These are phyloP conservation scores for Monosporozyma yasuniensis DNA, from an alignment of 805 yeast genomes.

Conservation along the genomic window DNA sequence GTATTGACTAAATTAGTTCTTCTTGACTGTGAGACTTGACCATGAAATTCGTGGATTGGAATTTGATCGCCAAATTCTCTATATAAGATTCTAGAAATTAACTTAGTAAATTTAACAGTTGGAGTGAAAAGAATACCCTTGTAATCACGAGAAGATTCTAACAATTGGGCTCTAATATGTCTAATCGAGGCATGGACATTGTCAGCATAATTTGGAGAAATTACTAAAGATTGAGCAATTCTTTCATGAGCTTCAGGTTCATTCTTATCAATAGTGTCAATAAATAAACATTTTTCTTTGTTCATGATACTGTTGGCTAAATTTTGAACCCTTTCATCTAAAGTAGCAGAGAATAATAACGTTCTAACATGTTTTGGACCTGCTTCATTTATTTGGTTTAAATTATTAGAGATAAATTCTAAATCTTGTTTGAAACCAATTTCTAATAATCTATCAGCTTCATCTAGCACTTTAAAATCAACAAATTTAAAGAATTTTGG, in stretches of 20 bases:
- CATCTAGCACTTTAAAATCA: slow-evolving; percentile 69
- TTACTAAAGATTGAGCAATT: slow-evolving; percentile 57
- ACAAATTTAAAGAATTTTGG: slow-evolving; percentile 42
- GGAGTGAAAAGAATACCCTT: slow-evolving; percentile 81
- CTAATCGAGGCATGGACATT: slow-evolving; percentile 50
- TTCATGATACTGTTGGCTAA: slow-evolving; percentile 58
- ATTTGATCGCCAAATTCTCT: slow-evolving; percentile 21
- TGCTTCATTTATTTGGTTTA: slow-evolving; percentile 31
- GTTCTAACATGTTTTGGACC: slow-evolving; percentile 44
- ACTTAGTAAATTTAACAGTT: slow-evolving; percentile 60
- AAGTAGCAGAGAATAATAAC: slow-evolving; percentile 81
- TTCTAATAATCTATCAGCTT: slow-evolving; percentile 82
- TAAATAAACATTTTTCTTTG: slow-evolving; percentile 41
- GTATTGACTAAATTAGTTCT: slow-evolving; percentile 52
- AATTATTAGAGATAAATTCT: slow-evolving; percentile 42
- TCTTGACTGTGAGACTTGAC: slow-evolving; percentile 59
- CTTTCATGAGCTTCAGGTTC: slow-evolving; percentile 75
- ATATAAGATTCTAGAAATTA: slow-evolving; percentile 38
- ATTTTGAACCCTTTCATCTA: slow-evolving; percentile 54
- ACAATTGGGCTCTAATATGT: slow-evolving; percentile 36
- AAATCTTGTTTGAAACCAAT: slow-evolving; percentile 69
- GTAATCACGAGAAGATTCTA: slow-evolving; percentile 35
- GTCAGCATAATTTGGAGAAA: slow-evolving; percentile 47
- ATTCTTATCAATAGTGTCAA: slow-evolving; percentile 66
- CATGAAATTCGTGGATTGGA: slow-evolving; percentile 48